A percentile compares a stretch with the other conserved stretches of the same genome.
Evolutionary conservation across 1,139 yeast species (phyloP).

Genomic region (Hyphopichia khmerensis): DNA sequence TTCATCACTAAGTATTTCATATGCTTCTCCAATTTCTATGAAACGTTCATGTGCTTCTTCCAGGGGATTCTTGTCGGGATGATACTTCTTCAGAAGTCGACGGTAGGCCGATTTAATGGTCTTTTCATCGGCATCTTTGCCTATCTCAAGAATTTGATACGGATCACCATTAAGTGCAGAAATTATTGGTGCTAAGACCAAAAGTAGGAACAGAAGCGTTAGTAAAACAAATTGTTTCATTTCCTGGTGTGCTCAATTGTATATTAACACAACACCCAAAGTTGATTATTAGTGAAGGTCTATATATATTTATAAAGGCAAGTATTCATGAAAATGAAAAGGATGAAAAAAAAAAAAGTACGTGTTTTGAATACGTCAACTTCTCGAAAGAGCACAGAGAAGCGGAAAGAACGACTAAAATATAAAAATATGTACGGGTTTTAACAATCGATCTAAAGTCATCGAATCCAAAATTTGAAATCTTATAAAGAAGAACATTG

Average conservation of each 20-base stretch:
- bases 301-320: too few relatives aligned
- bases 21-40: conserved; percentile 91
- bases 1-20: conserved; percentile 77
- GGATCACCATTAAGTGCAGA: not conserved
- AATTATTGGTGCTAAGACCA: not conserved
- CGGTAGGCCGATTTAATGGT: conserved; percentile 89
- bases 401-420: not conserved
- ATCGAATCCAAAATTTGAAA: too few relatives aligned
- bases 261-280: too few relatives aligned
- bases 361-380: not conserved
- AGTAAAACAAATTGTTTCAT: not conserved
- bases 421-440: too few relatives aligned
- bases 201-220: not conserved
- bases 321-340: too few relatives aligned
- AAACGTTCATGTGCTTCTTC: conserved; percentile 83
- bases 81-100: conserved; percentile 79
- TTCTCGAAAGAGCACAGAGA: not conserved
- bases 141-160: conserved; percentile 62
- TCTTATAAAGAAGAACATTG: not conserved
- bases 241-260: not conserved
- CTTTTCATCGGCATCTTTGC: conserved; percentile 67
- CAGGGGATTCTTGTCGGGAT: conserved; percentile 89
- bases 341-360: too few relatives aligned
- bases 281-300: too few relatives aligned
- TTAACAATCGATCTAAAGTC: too few relatives aligned